These are phyloP conservation scores for Cicer yamashitae DNA, from an alignment of 306 rosid genomes.

Conservation along the genomic window DNA sequence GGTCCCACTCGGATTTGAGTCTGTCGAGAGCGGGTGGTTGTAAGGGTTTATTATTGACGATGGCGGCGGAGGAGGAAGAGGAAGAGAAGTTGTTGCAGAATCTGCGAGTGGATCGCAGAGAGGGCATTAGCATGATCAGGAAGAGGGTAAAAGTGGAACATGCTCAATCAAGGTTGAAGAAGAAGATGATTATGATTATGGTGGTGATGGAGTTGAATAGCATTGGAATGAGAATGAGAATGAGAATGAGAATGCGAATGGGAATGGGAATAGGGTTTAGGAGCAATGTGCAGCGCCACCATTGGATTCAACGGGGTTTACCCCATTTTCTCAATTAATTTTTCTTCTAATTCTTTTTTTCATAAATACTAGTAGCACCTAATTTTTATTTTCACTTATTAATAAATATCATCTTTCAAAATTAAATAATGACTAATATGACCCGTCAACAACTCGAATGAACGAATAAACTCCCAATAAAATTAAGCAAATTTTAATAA, in stretches of 20 bases:
- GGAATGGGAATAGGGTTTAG: neutral
- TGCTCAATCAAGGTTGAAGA: conserved; percentile 29
- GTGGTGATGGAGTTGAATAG: neutral
- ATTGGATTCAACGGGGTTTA: neutral
- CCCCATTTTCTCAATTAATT: conserved; percentile 3
- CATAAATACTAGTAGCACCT: no score
- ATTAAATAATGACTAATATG: neutral
- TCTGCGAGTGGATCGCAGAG: conserved; percentile 75
- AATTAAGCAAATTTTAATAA: no score
- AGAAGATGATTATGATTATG: neutral
- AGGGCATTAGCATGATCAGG: conserved; percentile 75
- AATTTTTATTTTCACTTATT: neutral
- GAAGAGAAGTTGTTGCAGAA: conserved; percentile 50
- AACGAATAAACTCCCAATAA: no score
- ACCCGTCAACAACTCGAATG: neutral
- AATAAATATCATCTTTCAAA: no score
- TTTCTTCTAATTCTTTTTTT: neutral
- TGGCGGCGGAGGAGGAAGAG: conserved; percentile 28
- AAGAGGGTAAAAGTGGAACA: conserved; percentile 43
- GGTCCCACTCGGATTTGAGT: conserved; percentile 72
- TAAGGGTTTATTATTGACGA: conserved; percentile 27
- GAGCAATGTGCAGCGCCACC: conserved; percentile 19
- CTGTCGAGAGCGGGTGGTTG: conserved; percentile 60
- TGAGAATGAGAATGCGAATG: no score
- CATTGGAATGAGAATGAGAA: neutral